A percentile compares a stretch with the other conserved stretches of the same genome.
Evolutionary conservation across 768 basidiomycete species (phyloP).

Genomic region (Lactarius evosmus): DNA sequence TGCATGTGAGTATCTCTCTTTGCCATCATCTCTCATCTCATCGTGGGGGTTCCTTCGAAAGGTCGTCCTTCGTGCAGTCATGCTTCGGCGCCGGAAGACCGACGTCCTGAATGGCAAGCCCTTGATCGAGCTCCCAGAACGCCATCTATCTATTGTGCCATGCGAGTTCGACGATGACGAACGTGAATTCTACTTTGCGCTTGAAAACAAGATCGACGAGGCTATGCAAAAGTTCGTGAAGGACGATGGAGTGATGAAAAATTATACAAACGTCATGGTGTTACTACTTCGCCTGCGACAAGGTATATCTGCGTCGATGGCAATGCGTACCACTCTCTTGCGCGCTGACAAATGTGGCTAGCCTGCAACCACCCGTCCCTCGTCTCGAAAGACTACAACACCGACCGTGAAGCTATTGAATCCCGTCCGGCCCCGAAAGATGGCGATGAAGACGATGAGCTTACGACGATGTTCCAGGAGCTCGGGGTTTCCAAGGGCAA

Average conservation of each 20-base stretch:
- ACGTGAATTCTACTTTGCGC: slow-evolving; percentile 68
- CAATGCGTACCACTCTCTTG: neutral
- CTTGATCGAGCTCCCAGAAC: slow-evolving; percentile 74
- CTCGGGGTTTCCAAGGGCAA: slow-evolving; percentile 55
- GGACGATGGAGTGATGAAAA: slow-evolving; percentile 47
- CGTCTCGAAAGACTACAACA: slow-evolving; percentile 70
- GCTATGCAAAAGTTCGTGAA: slow-evolving; percentile 57
- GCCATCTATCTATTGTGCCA: slow-evolving; percentile 64
- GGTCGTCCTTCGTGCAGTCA: slow-evolving; percentile 79
- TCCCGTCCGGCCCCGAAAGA: slow-evolving; percentile 52
- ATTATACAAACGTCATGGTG: slow-evolving; percentile 68
- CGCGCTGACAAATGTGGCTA: slow-evolving; percentile 33
- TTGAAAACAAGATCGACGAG: slow-evolving; percentile 64
- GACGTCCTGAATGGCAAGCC: slow-evolving; percentile 73
- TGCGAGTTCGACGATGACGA: slow-evolving; percentile 80
- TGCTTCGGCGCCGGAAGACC: slow-evolving; percentile 86
- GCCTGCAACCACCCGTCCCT: slow-evolving; percentile 90
- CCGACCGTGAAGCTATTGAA: slow-evolving; percentile 75
- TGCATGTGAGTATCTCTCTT: slow-evolving; percentile 54
- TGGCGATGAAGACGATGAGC: slow-evolving; percentile 60
- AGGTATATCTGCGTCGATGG: slow-evolving; percentile 47
- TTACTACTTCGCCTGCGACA: slow-evolving; percentile 83
- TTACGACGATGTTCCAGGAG: slow-evolving; percentile 68
- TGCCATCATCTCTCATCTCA: neutral
- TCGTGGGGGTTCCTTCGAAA: slow-evolving; percentile 31